A percentile compares a stretch with the other conserved stretches of the same genome.
These are phyloP conservation scores for Colletotrichum nymphaeae DNA, from an alignment of 2,329 filamentous ascomycete genomes.

Conservation along the genomic window DNA sequence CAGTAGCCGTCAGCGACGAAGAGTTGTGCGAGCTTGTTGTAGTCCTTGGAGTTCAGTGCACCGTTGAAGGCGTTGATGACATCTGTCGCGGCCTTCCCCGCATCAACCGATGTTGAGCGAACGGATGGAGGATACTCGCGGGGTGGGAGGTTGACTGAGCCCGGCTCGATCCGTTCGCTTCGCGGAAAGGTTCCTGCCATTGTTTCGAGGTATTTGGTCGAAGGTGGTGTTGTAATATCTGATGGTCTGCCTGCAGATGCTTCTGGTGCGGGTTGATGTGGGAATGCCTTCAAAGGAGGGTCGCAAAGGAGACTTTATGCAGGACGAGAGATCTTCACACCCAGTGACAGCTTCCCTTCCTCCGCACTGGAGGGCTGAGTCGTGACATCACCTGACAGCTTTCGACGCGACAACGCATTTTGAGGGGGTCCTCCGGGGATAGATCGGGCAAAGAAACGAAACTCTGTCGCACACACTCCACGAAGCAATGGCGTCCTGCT, in stretches of 20 bases:
- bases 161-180: slow-evolving; percentile 47
- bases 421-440: slow-evolving; percentile 26
- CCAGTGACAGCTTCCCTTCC: slow-evolving; percentile 1
- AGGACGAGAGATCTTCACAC: not conserved
- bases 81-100: slow-evolving; percentile 49
- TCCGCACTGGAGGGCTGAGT: slow-evolving; percentile 14
- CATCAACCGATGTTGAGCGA: slow-evolving; percentile 44
- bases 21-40: slow-evolving; percentile 47
- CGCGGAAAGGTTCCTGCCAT: slow-evolving; percentile 15
- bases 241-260: not conserved
- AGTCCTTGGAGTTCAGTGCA: slow-evolving; percentile 49
- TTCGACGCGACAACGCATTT: not conserved
- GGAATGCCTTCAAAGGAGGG: not conserved
- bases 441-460: slow-evolving; percentile 17
- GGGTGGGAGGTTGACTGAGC: slow-evolving; percentile 64
- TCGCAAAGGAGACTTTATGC: not conserved
- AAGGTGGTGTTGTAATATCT: not conserved
- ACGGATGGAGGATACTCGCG: slow-evolving; percentile 53
- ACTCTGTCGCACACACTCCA: not conserved
- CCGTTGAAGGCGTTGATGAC: slow-evolving; percentile 55
- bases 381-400: slow-evolving; percentile 29
- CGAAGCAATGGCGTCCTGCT: not conserved
- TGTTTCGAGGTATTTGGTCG: not conserved
- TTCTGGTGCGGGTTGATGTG: not conserved
- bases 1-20: slow-evolving; percentile 62